Base-by-base conservation (phyloP, 495 filamentous ascomycete species). In the Patellaria atrata region DNA sequence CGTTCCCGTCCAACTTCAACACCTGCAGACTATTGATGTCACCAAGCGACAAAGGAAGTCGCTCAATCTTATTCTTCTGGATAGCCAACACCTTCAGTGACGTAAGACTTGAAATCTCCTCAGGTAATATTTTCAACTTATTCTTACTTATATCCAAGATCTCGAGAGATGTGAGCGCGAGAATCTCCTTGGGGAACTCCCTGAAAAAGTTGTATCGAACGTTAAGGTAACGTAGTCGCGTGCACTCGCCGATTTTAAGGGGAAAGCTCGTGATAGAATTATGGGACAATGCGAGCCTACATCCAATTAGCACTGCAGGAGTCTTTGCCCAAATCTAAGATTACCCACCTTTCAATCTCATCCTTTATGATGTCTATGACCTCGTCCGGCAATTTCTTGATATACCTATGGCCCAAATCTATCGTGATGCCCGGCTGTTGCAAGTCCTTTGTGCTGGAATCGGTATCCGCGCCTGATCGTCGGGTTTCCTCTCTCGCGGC, bases 361-460 rank as follows among this genome's bases (percentile, higher is more conserved):
- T 87, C 73, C 59, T 85, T 91, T 35, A 97, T 85, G 44, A 92
- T 72, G 53, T 89, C 83, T 21, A 94, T 75, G 34, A 94, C 82
- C 41, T 87, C 79, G 27, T 86, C 80, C 1, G 87, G 86, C 47
- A 97, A 70, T 39, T 63, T 70, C 29, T 69, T 65, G 25, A 97
- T 86, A 43, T 75, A 72, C 40, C 77, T 80, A 54, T 86, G 75
- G 42, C 81, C 82, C 50, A 97, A 60, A 54, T 94, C 82, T 48
- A 97, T 77, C 10, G 86, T 94, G 42, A 92, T 63, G 23, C 85
- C 83, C 13, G 65, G 71, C 56, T 81, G 56, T 38, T 44, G 40
- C 16, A 40, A 44, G 15, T 35, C 44, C 34, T 27, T 35, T 41
- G 30, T 23, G 37, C 30, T 26, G n/a, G 15, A 17, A 19, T 35